Conservation (phyloP, 805 yeast genomes). For the Millerozyma miso region DNA sequence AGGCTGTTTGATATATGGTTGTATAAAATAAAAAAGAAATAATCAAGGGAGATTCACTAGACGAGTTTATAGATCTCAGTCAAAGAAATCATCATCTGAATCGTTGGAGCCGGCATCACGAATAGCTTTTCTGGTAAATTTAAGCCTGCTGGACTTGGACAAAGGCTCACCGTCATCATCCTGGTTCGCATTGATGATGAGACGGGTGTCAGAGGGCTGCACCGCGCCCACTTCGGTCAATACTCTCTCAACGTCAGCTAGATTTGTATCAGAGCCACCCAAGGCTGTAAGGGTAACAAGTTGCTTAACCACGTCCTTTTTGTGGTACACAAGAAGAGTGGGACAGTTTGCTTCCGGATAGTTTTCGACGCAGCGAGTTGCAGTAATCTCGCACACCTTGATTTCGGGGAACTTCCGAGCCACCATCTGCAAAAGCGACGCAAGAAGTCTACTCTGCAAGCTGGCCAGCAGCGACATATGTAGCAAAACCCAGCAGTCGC, state of each 20-base stretch:
- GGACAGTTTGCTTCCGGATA: slow-evolving; percentile 92
- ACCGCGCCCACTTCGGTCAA: slow-evolving; percentile 67
- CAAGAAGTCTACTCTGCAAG: slow-evolving; percentile 69
- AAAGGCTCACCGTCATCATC: slow-evolving; percentile 48
- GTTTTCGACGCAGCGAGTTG: slow-evolving; percentile 83
- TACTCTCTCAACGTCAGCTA: slow-evolving; percentile 68
- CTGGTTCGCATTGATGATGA: slow-evolving; percentile 54
- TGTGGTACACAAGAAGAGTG: slow-evolving; percentile 75
- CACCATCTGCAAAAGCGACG: slow-evolving; percentile 49
- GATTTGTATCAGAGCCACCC: slow-evolving; percentile 76
- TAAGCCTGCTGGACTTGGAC: slow-evolving; percentile 33
- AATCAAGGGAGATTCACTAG: background rate
- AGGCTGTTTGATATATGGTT: too few species aligned
- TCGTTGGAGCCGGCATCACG: slow-evolving; percentile 29
- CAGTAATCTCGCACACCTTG: slow-evolving; percentile 91
- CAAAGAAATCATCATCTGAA: slow-evolving; percentile 24
- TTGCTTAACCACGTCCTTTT: slow-evolving; percentile 77
- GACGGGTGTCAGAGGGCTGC: slow-evolving; percentile 60
- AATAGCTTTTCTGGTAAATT: slow-evolving; percentile 56
- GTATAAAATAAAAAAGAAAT: too few species aligned
- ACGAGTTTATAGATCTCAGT: background rate
- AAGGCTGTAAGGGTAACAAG: slow-evolving; percentile 72
- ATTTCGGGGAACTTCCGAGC: slow-evolving; percentile 74
- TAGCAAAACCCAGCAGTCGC: slow-evolving; percentile 61
- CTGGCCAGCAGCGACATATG: slow-evolving; percentile 70